phyloP scores from a whole-genome alignment of 2,329 filamentous ascomycete species.

The Fusarium sp. region DNA sequence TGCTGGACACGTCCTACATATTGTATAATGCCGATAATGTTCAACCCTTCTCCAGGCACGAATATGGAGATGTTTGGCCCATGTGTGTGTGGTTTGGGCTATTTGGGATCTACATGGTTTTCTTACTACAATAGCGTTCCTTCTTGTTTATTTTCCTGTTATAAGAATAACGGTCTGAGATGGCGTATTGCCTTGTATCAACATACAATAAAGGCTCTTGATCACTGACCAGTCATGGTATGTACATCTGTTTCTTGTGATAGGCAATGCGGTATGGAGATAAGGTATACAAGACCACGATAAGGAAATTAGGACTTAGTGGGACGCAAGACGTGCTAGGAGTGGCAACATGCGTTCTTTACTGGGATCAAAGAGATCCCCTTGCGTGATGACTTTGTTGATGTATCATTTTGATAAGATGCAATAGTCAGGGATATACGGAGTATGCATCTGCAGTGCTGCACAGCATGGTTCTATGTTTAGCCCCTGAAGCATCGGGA shows the following conservation, averaged over 20 bases:
- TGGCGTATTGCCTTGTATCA: conserved; percentile 7
- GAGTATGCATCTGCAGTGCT: conserved; percentile 1
- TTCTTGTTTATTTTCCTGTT: conserved; percentile 7
- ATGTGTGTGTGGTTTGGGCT: not conserved
- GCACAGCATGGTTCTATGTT: conserved; percentile 17
- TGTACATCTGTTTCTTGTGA: not conserved
- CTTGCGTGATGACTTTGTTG: conserved; percentile 10
- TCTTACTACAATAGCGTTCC: conserved; percentile 7
- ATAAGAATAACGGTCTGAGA: conserved; percentile 22
- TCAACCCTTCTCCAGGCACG: not conserved
- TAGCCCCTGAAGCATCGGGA: conserved; percentile 11
- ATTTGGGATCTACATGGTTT: not conserved
- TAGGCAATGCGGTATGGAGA: not conserved
- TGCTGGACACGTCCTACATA: not conserved
- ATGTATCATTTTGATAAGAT: not conserved
- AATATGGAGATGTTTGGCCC: not conserved
- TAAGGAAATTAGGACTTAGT: not conserved
- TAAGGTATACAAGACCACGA: conserved; percentile 1
- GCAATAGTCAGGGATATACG: conserved; percentile 11
- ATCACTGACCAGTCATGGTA: not conserved
- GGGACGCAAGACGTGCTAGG: not conserved
- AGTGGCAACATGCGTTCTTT: not conserved
- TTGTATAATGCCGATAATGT: conserved; percentile 1
- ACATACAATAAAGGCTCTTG: conserved; percentile 1
- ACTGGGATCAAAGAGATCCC: not conserved